phyloP scores from a whole-genome alignment of 176 grass and related monocot species.

The Thinopyrum elongatum region DNA sequence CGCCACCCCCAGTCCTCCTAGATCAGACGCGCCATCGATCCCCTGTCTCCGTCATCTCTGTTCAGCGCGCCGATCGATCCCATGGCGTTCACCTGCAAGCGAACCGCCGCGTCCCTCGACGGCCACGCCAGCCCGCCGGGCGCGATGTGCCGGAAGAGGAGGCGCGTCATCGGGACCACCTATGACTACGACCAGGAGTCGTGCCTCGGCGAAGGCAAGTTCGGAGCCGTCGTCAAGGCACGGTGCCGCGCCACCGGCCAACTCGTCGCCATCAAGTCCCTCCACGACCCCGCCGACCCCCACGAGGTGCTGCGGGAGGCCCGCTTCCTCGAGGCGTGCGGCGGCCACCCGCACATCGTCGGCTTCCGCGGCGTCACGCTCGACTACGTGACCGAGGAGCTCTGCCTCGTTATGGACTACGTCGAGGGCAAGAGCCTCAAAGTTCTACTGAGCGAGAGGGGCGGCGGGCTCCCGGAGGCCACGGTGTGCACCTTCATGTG shows the following conservation, averaged over 20 bases:
- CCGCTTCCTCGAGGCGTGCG: no score
- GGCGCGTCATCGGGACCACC: background rate
- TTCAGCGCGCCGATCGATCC: no score
- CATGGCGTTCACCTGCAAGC: background rate
- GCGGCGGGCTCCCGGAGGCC: background rate
- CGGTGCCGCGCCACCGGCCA: background rate
- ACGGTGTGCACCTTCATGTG: background rate
- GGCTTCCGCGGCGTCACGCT: background rate
- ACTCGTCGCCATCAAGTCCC: background rate
- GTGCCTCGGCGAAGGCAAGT: background rate
- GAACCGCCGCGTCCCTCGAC: background rate
- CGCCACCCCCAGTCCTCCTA: no score
- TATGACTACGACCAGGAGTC: background rate
- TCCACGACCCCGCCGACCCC: background rate
- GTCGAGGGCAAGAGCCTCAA: background rate
- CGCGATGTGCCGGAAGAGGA: background rate
- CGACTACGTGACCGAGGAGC: background rate
- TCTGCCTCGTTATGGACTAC: background rate
- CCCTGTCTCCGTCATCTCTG: no score
- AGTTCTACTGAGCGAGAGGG: background rate
- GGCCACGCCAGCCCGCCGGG: background rate
- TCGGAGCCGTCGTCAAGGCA: background rate
- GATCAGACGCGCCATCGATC: no score
- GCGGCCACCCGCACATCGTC: no score
- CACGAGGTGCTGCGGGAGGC: no score